Conservation (phyloP, 1,284 basidiomycete genomes). For the Boletus sp. region DNA sequence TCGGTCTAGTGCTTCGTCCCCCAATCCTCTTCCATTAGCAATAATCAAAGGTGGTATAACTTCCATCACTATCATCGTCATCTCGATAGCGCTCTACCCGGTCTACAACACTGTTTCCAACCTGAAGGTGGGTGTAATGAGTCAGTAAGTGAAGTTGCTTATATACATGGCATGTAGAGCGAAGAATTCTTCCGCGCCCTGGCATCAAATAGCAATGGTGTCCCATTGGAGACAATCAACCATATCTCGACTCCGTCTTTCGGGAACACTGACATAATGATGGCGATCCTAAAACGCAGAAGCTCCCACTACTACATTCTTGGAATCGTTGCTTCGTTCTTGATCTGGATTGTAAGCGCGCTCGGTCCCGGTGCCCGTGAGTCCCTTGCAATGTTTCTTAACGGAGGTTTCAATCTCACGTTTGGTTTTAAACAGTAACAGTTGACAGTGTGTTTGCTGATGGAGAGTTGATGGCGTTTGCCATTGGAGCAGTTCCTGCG, state of each 20-base stretch:
- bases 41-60: constrained; percentile 29
- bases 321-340: constrained; percentile 18
- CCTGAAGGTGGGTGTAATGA: constrained; percentile 15
- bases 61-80: constrained; percentile 28
- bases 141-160: neutral
- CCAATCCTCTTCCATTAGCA: constrained; percentile 8
- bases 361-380: constrained; percentile 28
- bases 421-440: constrained; percentile 15
- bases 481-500: constrained; percentile 19
- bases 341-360: constrained; percentile 19
- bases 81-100: constrained; percentile 28
- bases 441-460: constrained; percentile 24
- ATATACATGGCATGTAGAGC: constrained; percentile 13
- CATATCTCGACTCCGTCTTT: constrained; percentile 27
- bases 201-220: constrained; percentile 13
- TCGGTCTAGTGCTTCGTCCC: neutral
- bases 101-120: constrained; percentile 18
- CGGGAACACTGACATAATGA: constrained; percentile 15
- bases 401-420: neutral
- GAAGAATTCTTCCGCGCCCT: constrained; percentile 31
- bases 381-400: neutral
- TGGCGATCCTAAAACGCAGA: constrained; percentile 11
- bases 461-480: constrained; percentile 22
- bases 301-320: constrained; percentile 30
- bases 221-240: constrained; percentile 26